Conservation (phyloP, 2,329 filamentous ascomycete species). For the Neofusicoccum parvum region DNA sequence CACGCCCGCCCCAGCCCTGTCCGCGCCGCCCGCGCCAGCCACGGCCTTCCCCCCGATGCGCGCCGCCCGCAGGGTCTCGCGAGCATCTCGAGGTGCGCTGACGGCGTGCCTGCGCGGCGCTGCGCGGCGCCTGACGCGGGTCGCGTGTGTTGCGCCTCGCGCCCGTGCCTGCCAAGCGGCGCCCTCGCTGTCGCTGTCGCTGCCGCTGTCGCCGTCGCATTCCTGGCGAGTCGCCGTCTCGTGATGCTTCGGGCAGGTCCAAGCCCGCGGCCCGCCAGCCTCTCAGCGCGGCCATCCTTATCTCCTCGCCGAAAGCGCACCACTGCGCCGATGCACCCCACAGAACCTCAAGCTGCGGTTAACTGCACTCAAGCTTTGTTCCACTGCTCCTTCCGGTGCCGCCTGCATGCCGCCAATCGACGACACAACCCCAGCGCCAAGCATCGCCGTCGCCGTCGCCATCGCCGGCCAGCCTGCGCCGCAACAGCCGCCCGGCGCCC, state of each 20-base stretch:
- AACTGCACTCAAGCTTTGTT: background rate
- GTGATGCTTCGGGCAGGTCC: background rate
- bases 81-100: background rate
- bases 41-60: background rate
- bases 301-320: background rate
- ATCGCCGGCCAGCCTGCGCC: background rate
- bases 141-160: background rate
- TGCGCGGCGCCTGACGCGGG: background rate
- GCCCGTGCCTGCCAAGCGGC: conserved; percentile 12
- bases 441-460: background rate
- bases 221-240: background rate
- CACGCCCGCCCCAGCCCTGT: background rate
- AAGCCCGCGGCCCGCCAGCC: background rate
- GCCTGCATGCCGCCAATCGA: background rate
- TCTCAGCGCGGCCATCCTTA: conserved; percentile 10
- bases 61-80: background rate
- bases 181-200: too few relatives aligned
- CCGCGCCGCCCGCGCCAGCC: background rate
- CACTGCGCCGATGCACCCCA: conserved; percentile 11
- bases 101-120: background rate
- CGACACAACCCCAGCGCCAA: background rate
- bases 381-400: background rate
- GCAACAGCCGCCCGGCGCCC: conserved; percentile 9
- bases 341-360: background rate
- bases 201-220: background rate